phyloP scores from a whole-genome alignment of 257 asterid genomes.

The Petrea volubilis region DNA sequence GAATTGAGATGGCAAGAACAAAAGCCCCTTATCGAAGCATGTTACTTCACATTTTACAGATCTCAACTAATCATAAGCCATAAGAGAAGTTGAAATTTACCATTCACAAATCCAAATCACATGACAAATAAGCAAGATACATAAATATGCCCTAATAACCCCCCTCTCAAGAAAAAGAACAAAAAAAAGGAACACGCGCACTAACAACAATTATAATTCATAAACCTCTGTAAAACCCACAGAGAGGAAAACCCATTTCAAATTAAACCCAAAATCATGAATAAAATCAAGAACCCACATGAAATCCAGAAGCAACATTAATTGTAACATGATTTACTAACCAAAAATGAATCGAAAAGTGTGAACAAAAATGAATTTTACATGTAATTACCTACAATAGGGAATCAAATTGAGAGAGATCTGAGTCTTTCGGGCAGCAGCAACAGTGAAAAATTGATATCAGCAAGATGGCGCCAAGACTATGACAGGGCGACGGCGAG shows the following conservation, averaged over 20 bases:
- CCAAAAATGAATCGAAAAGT: background rate
- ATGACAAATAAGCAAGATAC: background rate
- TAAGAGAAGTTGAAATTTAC: background rate
- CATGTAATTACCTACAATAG: slow-evolving; percentile 25
- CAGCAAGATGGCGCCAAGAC: slow-evolving; percentile 28
- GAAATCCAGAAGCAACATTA: slow-evolving; percentile 23
- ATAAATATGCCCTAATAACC: background rate
- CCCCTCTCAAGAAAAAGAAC: slow-evolving; percentile 11
- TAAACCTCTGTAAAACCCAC: slow-evolving; percentile 47
- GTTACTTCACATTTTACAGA: background rate
- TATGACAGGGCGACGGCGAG: slow-evolving; percentile 3
- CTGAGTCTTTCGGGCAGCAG: slow-evolving; percentile 18
- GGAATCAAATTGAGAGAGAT: slow-evolving; percentile 24
- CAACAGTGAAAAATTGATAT: background rate
- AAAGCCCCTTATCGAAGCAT: background rate
- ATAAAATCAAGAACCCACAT: slow-evolving; percentile 14
- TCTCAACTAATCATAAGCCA: background rate
- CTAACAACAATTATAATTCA: background rate
- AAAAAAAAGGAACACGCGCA: background rate
- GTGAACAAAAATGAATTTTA: background rate
- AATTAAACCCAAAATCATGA: slow-evolving; percentile 2
- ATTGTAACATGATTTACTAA: background rate
- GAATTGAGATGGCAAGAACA: slow-evolving; percentile 6
- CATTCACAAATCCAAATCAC: background rate
- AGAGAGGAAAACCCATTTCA: background rate